Evolutionary conservation across 192 early-diverging fungal species (phyloP).

Genomic region (Helicostylum pulchrum): DNA sequence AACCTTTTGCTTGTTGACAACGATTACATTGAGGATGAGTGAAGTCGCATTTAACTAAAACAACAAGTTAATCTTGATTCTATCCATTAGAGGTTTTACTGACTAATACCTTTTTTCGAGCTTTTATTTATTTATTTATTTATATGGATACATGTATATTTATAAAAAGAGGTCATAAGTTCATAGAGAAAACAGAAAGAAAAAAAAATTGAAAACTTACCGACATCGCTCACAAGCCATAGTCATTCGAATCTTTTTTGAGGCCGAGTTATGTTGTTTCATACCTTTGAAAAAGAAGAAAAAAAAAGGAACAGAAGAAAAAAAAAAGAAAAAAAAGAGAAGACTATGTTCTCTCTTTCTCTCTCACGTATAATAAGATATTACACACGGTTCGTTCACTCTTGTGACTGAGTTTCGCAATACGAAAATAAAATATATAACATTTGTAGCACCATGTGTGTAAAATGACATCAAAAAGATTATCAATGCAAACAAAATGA

Average conservation of each 20-base stretch:
- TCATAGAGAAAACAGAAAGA: not conserved
- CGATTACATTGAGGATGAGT: constrained; percentile 32
- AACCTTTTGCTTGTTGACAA: constrained; percentile 29
- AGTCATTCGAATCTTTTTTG: constrained; percentile 41
- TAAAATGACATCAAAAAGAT: no score
- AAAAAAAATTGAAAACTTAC: constrained; percentile 10
- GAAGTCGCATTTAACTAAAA: constrained; percentile 39
- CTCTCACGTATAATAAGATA: no score
- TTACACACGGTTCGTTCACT: no score
- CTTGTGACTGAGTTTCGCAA: no score
- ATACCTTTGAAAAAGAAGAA: not conserved
- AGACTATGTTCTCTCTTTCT: no score
- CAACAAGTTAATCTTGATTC: not conserved
- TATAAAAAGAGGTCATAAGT: no score
- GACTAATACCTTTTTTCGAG: constrained; percentile 27
- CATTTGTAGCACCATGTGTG: no score
- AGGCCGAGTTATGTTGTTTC: constrained; percentile 8
- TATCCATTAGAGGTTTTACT: not conserved
- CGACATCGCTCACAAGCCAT: constrained; percentile 42
- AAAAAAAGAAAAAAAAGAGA: not conserved
- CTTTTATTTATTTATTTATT: constrained; percentile 1
- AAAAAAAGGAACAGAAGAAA: not conserved
- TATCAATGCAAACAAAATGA: no score
- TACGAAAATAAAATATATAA: no score
- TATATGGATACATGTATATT: no score